phyloP scores from a whole-genome alignment of 2,329 filamentous ascomycete species.

The Fusarium sp. region DNA sequence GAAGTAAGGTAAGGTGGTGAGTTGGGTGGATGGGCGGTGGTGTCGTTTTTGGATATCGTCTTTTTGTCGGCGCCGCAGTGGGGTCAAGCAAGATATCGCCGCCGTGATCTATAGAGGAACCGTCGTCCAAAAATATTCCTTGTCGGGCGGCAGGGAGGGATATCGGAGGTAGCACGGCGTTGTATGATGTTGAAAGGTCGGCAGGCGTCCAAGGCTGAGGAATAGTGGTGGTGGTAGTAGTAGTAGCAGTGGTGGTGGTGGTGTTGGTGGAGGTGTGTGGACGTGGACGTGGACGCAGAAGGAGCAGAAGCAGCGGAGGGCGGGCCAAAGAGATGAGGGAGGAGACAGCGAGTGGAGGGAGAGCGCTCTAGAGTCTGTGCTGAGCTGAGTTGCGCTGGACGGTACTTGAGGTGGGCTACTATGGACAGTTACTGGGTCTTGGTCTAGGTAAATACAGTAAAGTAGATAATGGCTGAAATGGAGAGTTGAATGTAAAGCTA shows the following conservation, averaged over 20 bases:
- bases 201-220: slow-evolving; percentile 42
- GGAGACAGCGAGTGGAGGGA: slow-evolving; percentile 39
- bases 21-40: slow-evolving; percentile 36
- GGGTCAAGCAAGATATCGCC: slow-evolving; percentile 44
- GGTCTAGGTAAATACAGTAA: not conserved
- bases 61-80: slow-evolving; percentile 46
- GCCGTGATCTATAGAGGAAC: slow-evolving; percentile 32
- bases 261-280: slow-evolving; percentile 26
- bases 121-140: slow-evolving; percentile 35
- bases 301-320: slow-evolving; percentile 30
- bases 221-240: slow-evolving; percentile 17
- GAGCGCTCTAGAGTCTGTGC: slow-evolving; percentile 41
- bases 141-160: slow-evolving; percentile 21
- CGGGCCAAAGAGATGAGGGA: slow-evolving; percentile 44
- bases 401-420: slow-evolving; percentile 6
- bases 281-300: slow-evolving; percentile 26
- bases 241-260: slow-evolving; percentile 16
- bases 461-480: not conserved
- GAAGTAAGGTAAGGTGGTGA: slow-evolving; percentile 20
- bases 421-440: slow-evolving; percentile 6
- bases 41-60: slow-evolving; percentile 47
- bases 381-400: slow-evolving; percentile 10
- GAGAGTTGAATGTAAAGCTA: slow-evolving; percentile 4
- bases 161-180: slow-evolving; percentile 29
- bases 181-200: slow-evolving; percentile 38